Conservation (phyloP, 345 rosid species). For the Syzygium grande region DNA sequence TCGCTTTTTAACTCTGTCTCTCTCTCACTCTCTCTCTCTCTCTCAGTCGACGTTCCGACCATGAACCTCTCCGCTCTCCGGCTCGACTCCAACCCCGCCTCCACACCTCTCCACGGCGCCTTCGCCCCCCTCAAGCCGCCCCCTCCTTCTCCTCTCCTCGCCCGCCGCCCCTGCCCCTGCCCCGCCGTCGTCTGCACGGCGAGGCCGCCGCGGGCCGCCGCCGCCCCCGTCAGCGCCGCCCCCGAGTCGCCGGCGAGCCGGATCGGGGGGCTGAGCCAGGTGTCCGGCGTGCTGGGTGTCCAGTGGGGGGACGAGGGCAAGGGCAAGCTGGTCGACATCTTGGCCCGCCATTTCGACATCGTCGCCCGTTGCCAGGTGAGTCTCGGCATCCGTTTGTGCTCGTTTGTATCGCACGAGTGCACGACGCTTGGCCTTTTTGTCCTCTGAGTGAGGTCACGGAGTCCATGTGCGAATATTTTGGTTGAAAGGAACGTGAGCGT, state of each 20-base stretch:
- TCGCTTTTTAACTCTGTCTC: background rate
- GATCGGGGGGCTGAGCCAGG: slow-evolving; percentile 74
- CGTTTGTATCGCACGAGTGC: background rate
- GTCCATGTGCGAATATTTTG: background rate
- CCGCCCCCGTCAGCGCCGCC: slow-evolving; percentile 29
- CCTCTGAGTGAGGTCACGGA: background rate
- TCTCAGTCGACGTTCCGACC: background rate
- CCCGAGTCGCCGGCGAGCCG: slow-evolving; percentile 42
- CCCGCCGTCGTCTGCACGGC: slow-evolving; percentile 23
- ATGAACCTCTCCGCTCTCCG: background rate
- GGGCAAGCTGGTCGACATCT: slow-evolving; percentile 94
- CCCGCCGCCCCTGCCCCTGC: slow-evolving; percentile 15
- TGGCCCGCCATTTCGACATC: slow-evolving; percentile 80
- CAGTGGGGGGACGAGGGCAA: slow-evolving; percentile 99
- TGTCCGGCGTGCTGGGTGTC: slow-evolving; percentile 85
- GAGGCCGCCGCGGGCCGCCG: slow-evolving; percentile 10
- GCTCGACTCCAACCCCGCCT: background rate
- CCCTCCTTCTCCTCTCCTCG: background rate
- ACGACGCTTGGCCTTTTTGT: background rate
- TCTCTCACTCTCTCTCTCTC: background rate
- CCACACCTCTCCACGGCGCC: background rate
- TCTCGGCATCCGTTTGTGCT: background rate
- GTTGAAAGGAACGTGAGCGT: background rate
- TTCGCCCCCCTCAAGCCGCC: background rate
- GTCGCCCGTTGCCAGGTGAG: slow-evolving; percentile 97